Base-by-base conservation (phyloP, 2,329 filamentous ascomycete genomes). In the Diaporthe ilicicola region DNA sequence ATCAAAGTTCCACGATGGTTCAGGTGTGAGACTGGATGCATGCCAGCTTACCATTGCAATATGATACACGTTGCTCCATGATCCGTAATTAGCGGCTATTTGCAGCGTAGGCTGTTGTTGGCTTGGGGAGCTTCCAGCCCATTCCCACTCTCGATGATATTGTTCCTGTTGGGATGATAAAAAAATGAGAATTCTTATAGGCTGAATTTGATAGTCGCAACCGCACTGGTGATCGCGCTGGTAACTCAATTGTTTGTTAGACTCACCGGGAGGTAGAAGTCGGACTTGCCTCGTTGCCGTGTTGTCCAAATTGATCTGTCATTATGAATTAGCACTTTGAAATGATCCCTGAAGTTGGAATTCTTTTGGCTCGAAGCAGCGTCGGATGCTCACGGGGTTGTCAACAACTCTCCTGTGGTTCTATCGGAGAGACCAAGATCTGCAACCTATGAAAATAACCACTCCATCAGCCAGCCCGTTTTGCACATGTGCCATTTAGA, bases 11-110 rank as follows among this genome's bases (percentile, higher is more conserved):
- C 17, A 13, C n/a, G 22, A 2, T 42, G 2, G 15, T 1, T 1
- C 13, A 4, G 17, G 7, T 4, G 1, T 0, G 2, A 6, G 22
- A 2, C 0, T 1, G n/a, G n/a, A n/a, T 9, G 4, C 17, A 1
- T 1, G 9, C 7, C 13, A 10, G 7, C 56, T 34, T 62, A 46
- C 56, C 56, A 62, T 46, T 15, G 24, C 56, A 2, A 46, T 32
- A 27, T 62, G 56, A 34, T 62, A 62, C 4, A 62, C 39, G 19
- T 62, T 62, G 10, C 39, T 46, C 56, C 56, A 62, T 17, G 56
- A 46, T 1, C 56, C 56, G 6, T 62, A 62, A 24, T 62, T 62
- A 1, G 56, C 42, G 6, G 56, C 56, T 1, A 62, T 13, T 22
- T 62, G 39, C 4, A 48, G 27, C 17, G 24, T 24, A 22, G 42